Percentiles rank a stretch among this genome's conserved stretches.
These are phyloP conservation scores for Cutaneotrichosporon curvatum DNA, from an alignment of 1,284 basidiomycete genomes.

Conservation along the genomic window DNA sequence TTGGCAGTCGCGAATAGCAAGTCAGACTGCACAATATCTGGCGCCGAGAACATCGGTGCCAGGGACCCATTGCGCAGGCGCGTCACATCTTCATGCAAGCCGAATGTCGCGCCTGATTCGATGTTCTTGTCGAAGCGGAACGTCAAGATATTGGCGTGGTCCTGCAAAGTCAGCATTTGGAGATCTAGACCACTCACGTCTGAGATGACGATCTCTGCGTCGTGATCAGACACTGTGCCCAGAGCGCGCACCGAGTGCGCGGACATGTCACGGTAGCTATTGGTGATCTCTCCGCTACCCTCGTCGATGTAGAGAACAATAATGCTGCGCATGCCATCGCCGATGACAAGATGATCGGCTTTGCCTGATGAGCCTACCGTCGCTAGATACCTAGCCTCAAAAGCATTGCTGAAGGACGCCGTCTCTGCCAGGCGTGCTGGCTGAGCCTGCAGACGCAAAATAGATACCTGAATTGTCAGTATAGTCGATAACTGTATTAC, in stretches of 20 bases:
- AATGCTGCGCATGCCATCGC: conserved; percentile 76
- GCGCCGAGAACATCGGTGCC: conserved; percentile 25
- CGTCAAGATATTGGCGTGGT: conserved; percentile 66
- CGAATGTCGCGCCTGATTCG: conserved; percentile 43
- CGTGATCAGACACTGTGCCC: conserved; percentile 35
- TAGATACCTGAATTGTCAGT: no score
- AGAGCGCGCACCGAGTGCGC: conserved; percentile 55
- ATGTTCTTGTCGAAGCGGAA: conserved; percentile 43
- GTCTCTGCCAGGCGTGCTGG: conserved; percentile 20
- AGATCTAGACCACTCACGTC: conserved; percentile 54
- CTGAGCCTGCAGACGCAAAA: no score
- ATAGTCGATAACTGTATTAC: conserved; percentile 7
- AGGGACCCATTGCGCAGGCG: conserved; percentile 38
- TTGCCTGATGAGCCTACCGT: conserved; percentile 27
- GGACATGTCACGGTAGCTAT: conserved; percentile 67
- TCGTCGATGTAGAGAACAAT: conserved; percentile 57
- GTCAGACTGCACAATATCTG: conserved; percentile 48
- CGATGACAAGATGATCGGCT: conserved; percentile 55
- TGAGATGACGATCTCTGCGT: conserved; percentile 59
- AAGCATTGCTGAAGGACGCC: conserved; percentile 53
- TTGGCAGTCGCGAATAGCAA: conserved; percentile 71
- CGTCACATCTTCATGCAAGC: conserved; percentile 47
- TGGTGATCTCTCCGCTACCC: conserved; percentile 50
- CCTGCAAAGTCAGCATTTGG: conserved; percentile 10
- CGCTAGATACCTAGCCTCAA: conserved; percentile 60